These are phyloP conservation scores for Phytophthora syringae DNA, from an alignment of 352 stramenopile species.

Conservation along the genomic window DNA sequence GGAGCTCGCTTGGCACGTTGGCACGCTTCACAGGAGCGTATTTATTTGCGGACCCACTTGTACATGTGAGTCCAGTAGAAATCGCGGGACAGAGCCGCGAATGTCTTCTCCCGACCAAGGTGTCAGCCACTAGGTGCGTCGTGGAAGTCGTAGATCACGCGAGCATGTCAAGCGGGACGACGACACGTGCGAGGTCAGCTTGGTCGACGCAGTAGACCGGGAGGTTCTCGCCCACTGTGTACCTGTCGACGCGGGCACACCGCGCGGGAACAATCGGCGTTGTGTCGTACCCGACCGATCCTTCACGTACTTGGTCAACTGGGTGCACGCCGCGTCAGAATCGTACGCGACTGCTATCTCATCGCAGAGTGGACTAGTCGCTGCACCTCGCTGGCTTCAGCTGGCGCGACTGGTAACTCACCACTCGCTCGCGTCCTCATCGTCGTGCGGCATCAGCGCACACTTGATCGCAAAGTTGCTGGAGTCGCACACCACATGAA, in stretches of 20 bases:
- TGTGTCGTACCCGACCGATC: background rate
- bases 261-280: background rate
- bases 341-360: background rate
- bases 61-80: slow-evolving; percentile 40
- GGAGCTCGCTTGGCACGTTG: slow-evolving; percentile 25
- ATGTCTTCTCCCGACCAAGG: slow-evolving; percentile 37
- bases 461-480: slow-evolving; percentile 31
- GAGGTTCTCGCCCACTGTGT: background rate
- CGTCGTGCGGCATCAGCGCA: background rate
- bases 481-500: slow-evolving; percentile 36
- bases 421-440: slow-evolving; percentile 17
- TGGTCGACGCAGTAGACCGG: background rate
- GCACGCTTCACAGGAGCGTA: slow-evolving; percentile 34
- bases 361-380: background rate
- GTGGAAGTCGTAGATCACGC: slow-evolving; percentile 28
- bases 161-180: slow-evolving; percentile 14
- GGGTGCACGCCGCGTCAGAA: background rate
- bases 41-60: slow-evolving; percentile 39
- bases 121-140: slow-evolving; percentile 20
- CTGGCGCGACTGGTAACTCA: slow-evolving; percentile 36
- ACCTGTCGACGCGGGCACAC: background rate
- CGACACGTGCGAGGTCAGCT: background rate
- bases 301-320: background rate
- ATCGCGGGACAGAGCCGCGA: slow-evolving; percentile 13
- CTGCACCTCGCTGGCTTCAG: slow-evolving; percentile 13